phyloP scores from a whole-genome alignment of 2,329 filamentous ascomycete species.

The Plenodomus lindquistii region DNA sequence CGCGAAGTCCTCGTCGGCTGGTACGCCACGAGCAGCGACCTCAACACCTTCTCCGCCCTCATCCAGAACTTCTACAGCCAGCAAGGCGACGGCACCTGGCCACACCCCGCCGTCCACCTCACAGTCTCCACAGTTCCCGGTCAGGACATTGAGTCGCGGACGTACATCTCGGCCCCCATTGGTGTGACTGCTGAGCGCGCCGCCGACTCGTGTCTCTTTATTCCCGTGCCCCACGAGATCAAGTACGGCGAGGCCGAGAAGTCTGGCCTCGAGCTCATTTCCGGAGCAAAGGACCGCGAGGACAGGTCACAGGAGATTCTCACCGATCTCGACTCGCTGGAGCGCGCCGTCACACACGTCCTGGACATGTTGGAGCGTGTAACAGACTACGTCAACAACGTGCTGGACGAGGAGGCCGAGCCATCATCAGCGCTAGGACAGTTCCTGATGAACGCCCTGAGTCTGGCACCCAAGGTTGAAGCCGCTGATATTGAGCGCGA shows the following conservation, averaged over 20 bases:
- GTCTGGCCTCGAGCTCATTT: constrained; percentile 79
- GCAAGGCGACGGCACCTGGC: constrained; percentile 95
- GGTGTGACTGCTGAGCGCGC: constrained; percentile 94
- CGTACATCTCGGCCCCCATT: constrained; percentile 94
- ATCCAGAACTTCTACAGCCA: constrained; percentile 99
- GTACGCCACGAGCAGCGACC: constrained; percentile 96
- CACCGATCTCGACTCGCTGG: constrained; percentile 87
- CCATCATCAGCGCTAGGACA: constrained; percentile 92
- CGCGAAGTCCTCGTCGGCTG: constrained; percentile 94
- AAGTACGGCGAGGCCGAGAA: constrained; percentile 81
- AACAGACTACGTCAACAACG: constrained; percentile 86
- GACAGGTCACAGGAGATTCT: constrained; percentile 72
- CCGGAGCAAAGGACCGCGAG: constrained; percentile 78
- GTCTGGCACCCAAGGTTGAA: constrained; percentile 93
- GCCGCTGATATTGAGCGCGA: constrained; percentile 88
- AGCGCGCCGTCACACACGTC: constrained; percentile 84
- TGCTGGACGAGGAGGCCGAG: constrained; percentile 89
- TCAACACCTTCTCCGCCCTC: constrained; percentile 97
- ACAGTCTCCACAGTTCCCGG: constrained; percentile 91
- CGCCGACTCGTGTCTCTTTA: constrained; percentile 94
- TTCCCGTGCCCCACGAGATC: constrained; percentile 94
- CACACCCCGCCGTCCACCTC: constrained; percentile 95
- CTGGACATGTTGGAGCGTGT: constrained; percentile 89
- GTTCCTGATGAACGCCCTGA: constrained; percentile 91
- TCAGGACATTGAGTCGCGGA: constrained; percentile 83